Evolutionary conservation across 2,329 filamentous ascomycete species (phyloP).

Genomic region (Talaromyces sp.): DNA sequence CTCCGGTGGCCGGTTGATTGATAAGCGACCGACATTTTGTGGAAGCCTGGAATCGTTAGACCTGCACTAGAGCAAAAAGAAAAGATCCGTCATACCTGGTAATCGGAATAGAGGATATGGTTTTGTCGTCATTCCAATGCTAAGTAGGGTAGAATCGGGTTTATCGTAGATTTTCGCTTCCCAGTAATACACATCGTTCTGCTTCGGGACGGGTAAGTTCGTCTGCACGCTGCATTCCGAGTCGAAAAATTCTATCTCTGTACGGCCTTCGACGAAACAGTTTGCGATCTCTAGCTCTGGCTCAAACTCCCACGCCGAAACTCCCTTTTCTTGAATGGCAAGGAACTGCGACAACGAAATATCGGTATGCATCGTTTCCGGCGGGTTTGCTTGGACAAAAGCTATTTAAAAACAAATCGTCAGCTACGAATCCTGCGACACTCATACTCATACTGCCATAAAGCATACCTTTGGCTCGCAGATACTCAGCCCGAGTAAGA

Average conservation of each 20-base stretch:
- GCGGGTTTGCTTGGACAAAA: conserved; percentile 88
- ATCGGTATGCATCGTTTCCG: conserved; percentile 91
- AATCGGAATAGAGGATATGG: conserved; percentile 92
- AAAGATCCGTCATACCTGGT: conserved; percentile 61
- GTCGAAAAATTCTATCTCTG: conserved; percentile 98
- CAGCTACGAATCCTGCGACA: conserved; percentile 12
- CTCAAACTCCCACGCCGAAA: conserved; percentile 99
- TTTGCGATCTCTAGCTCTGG: conserved; percentile 98
- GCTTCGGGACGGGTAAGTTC: conserved; percentile 94
- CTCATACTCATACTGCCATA: neutral
- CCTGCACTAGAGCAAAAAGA: neutral
- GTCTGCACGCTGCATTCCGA: conserved; percentile 96
- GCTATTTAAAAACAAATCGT: conserved; percentile 48
- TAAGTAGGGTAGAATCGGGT: conserved; percentile 78
- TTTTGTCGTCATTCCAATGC: conserved; percentile 92
- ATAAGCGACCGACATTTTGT: conserved; percentile 90
- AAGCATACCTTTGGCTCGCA: conserved; percentile 80
- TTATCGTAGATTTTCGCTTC: conserved; percentile 98
- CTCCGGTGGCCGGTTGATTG: conserved; percentile 80
- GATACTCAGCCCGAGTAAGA: conserved; percentile 79
- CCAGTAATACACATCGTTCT: conserved; percentile 99
- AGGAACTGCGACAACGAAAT: conserved; percentile 97
- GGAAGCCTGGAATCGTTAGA: conserved; percentile 59
- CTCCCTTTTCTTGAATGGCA: conserved; percentile 97
- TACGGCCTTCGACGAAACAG: conserved; percentile 93